These are phyloP conservation scores for Phialophora tarda DNA, from an alignment of 2,329 filamentous ascomycete species.

Conservation along the genomic window DNA sequence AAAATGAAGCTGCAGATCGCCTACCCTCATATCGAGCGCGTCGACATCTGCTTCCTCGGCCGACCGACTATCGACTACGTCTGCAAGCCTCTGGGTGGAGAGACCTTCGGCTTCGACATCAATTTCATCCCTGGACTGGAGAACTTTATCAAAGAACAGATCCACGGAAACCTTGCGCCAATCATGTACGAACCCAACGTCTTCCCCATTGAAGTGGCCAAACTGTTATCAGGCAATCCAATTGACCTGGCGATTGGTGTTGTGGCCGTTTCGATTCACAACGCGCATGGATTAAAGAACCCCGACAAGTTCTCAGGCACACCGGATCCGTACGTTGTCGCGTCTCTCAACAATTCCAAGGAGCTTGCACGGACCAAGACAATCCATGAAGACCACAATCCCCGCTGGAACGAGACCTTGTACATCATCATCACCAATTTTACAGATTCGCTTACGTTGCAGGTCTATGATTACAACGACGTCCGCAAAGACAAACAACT, in stretches of 20 bases:
- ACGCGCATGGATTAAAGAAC: conserved; percentile 91
- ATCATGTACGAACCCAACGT: conserved; percentile 99
- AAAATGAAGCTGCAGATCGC: conserved; percentile 97
- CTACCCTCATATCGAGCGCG: conserved; percentile 91
- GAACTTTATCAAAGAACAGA: conserved; percentile 91
- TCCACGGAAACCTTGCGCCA: conserved; percentile 88
- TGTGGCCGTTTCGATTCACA: conserved; percentile 86
- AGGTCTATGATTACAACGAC: conserved; percentile 91
- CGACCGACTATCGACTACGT: conserved; percentile 92
- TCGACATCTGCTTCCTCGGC: conserved; percentile 94
- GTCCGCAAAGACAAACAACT: conserved; percentile 96
- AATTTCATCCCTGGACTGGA: conserved; percentile 98
- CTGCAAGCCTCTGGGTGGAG: conserved; percentile 95
- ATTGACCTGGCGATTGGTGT: conserved; percentile 97
- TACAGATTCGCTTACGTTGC: conserved; percentile 82
- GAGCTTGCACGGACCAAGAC: conserved; percentile 89
- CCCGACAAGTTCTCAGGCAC: conserved; percentile 91
- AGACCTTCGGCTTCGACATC: conserved; percentile 96
- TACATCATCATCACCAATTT: conserved; percentile 94
- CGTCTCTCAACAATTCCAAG: conserved; percentile 82
- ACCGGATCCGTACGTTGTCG: conserved; percentile 83
- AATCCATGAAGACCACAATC: conserved; percentile 80
- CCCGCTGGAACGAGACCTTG: conserved; percentile 94
- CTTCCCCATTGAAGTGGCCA: conserved; percentile 97
- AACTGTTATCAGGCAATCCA: conserved; percentile 92